Conservation (phyloP, 1,139 yeast species). For the Suhomyces bolitotheri region DNA sequence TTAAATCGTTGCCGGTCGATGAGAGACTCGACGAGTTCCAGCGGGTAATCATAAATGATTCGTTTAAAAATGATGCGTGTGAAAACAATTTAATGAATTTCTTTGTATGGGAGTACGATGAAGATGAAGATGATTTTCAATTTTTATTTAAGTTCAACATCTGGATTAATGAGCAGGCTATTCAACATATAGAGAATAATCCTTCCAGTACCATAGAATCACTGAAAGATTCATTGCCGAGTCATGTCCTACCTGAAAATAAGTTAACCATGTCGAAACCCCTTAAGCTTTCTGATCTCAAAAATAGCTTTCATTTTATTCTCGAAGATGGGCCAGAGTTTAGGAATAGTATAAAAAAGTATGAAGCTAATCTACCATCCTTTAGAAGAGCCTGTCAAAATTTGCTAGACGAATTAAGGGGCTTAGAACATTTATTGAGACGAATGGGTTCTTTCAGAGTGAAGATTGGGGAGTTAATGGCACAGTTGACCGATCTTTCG, state of each 20-base stretch:
- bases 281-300: conserved; percentile 11
- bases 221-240: conserved; percentile 1
- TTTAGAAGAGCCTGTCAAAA: conserved; percentile 43
- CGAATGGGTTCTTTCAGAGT: conserved; percentile 22
- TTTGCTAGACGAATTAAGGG: conserved; percentile 37
- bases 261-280: conserved; percentile 1
- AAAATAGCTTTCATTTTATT: conserved; percentile 29
- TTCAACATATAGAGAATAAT: not conserved
- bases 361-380: conserved; percentile 54
- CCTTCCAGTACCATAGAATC: not conserved
- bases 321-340: conserved; percentile 78
- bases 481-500: conserved; percentile 22
- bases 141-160: conserved; percentile 31
- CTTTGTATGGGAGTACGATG: conserved; percentile 32
- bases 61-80: conserved; percentile 21
- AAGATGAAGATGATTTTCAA: conserved; percentile 17
- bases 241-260: not conserved
- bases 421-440: conserved; percentile 26
- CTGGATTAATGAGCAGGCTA: conserved; percentile 27
- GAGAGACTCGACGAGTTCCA: conserved; percentile 21
- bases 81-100: conserved; percentile 27
- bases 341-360: conserved; percentile 53
- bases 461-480: conserved; percentile 28
- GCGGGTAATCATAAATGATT: conserved; percentile 35
- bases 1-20: conserved; percentile 30